Evolutionary conservation across 108 stramenopile genomes (phyloP).

Genomic region (Mediolabrus comicus): DNA sequence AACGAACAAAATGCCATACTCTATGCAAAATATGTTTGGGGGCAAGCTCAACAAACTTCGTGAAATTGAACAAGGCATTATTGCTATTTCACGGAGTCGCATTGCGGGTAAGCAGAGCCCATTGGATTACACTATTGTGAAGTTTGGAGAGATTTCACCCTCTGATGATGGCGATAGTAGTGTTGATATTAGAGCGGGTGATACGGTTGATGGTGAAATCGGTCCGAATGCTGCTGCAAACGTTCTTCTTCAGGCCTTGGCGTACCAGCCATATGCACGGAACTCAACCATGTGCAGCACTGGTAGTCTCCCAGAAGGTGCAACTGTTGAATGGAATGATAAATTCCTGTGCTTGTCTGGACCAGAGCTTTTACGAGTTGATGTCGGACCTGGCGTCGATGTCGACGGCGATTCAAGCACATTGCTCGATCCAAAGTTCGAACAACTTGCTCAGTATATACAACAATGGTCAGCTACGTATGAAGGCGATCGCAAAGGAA

Average conservation of each 20-base stretch:
- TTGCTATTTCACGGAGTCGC: constrained; percentile 48
- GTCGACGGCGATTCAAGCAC: neutral
- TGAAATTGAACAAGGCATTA: constrained; percentile 68
- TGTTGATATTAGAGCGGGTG: constrained; percentile 54
- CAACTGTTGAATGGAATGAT: constrained; percentile 56
- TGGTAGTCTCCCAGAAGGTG: constrained; percentile 17
- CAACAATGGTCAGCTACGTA: constrained; percentile 61
- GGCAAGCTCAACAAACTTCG: constrained; percentile 73
- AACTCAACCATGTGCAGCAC: constrained; percentile 48
- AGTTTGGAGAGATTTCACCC: constrained; percentile 58
- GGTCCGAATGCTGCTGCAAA: constrained; percentile 47
- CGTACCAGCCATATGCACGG: constrained; percentile 51
- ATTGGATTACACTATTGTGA: constrained; percentile 81
- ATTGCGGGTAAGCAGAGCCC: constrained; percentile 38
- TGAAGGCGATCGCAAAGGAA: constrained; percentile 44
- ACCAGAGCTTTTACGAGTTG: constrained; percentile 65
- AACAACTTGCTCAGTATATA: constrained; percentile 60
- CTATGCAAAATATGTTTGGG: constrained; percentile 68
- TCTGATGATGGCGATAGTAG: constrained; percentile 9
- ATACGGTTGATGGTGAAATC: constrained; percentile 36
- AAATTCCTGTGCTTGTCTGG: constrained; percentile 72
- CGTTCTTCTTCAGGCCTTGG: constrained; percentile 50
- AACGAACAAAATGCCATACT: constrained; percentile 74
- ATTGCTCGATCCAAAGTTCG: constrained; percentile 26
- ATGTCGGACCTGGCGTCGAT: constrained; percentile 6